Evolutionary conservation across 805 yeast genomes (phyloP).

Genomic region (Ogataea trehalophila): DNA sequence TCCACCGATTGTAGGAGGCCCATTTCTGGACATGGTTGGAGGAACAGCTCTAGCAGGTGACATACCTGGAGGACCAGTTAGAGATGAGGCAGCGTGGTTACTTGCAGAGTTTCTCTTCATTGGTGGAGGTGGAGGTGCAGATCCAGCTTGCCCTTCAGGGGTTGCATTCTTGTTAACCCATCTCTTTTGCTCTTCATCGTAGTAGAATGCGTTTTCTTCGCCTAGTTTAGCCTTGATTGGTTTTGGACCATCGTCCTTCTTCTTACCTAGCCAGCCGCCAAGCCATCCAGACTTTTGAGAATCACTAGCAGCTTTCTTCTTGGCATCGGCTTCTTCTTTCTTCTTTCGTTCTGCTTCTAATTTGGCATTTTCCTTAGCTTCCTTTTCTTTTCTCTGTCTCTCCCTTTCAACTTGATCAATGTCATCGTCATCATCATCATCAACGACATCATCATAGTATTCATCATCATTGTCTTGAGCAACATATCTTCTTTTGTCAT

Average conservation of each 20-base stretch:
- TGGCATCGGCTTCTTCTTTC: slow-evolving; percentile 12
- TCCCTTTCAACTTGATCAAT: slow-evolving; percentile 40
- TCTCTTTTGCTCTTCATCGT: slow-evolving; percentile 76
- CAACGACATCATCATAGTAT: slow-evolving; percentile 28
- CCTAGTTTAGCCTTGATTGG: slow-evolving; percentile 85
- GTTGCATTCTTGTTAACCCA: slow-evolving; percentile 75
- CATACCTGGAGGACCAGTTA: slow-evolving; percentile 29
- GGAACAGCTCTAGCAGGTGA: slow-evolving; percentile 32
- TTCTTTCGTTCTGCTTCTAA: slow-evolving; percentile 7
- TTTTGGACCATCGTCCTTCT: slow-evolving; percentile 54
- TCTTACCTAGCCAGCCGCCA: slow-evolving; percentile 58
- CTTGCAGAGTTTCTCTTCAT: slow-evolving; percentile 40
- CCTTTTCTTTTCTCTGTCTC: slow-evolving; percentile 22
- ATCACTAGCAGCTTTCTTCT: slow-evolving; percentile 19
- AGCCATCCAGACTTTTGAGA: slow-evolving; percentile 58
- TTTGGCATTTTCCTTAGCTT: slow-evolving; percentile 21
- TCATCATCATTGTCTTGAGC: slow-evolving; percentile 27
- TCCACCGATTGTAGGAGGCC: slow-evolving; percentile 6
- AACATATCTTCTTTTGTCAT: slow-evolving; percentile 23
- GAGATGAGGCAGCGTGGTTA: slow-evolving; percentile 35
- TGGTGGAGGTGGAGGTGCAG: slow-evolving; percentile 68
- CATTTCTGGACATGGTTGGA: slow-evolving; percentile 4
- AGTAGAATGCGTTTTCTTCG: slow-evolving; percentile 64
- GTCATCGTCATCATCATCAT: slow-evolving; percentile 37
- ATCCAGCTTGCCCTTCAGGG: slow-evolving; percentile 55